These are phyloP conservation scores for Logfia minima DNA, from an alignment of 129 eudicot species.

Conservation along the genomic window DNA sequence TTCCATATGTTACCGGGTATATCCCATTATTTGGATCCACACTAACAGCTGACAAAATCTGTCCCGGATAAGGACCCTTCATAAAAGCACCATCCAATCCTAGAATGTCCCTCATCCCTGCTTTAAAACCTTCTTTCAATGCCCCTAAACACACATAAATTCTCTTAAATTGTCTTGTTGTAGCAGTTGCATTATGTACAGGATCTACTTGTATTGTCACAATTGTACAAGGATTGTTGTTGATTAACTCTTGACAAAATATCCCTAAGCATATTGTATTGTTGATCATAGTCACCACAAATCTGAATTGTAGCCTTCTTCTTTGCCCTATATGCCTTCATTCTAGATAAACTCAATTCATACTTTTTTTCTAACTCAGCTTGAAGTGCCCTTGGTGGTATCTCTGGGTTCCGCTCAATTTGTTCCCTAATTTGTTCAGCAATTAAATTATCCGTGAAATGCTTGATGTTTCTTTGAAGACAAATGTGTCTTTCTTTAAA, in stretches of 20 bases:
- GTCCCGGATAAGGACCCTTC: background rate
- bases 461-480: background rate
- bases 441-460: background rate
- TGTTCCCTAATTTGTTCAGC: background rate
- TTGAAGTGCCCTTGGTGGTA: background rate
- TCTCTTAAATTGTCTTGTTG: too few relatives aligned
- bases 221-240: too few relatives aligned
- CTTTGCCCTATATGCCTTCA: background rate
- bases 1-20: background rate
- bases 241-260: too few relatives aligned
- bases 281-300: background rate
- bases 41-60: background rate
- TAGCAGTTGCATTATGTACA: too few relatives aligned
- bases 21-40: background rate
- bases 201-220: too few relatives aligned
- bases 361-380: background rate
- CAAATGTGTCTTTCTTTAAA: background rate
- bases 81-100: background rate
- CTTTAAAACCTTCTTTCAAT: background rate
- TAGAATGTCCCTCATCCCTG: background rate
- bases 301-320: background rate
- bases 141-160: too few relatives aligned
- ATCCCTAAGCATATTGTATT: too few relatives aligned
- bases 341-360: background rate
- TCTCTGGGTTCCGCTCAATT: background rate